A percentile compares a stretch with the other conserved stretches of the same genome.
These are phyloP conservation scores for Phytophthora nicotianae DNA, from an alignment of 352 stramenopile species.

Conservation along the genomic window DNA sequence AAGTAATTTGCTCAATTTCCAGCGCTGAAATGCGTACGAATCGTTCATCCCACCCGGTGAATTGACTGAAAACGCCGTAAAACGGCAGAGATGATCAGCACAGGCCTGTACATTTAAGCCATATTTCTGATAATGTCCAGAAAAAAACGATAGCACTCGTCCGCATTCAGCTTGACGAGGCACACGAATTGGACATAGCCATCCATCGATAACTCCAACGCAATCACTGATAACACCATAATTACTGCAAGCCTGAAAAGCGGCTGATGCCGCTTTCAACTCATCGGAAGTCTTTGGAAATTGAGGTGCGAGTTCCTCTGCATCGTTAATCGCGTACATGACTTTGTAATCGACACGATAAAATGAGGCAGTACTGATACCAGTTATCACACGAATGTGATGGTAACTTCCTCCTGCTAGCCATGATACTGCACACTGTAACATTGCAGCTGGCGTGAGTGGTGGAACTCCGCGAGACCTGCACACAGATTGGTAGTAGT, in stretches of 20 bases:
- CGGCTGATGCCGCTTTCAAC: neutral
- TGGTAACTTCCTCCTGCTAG: neutral
- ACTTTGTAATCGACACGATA: no score
- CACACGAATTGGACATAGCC: slow-evolving; percentile 14
- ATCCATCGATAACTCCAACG: slow-evolving; percentile 23
- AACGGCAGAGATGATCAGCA: neutral
- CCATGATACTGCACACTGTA: neutral
- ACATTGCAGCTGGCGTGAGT: no score
- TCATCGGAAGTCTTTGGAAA: slow-evolving; percentile 1
- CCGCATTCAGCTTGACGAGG: no score
- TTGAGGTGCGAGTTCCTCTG: neutral
- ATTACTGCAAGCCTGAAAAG: neutral
- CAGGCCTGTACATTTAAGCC: slow-evolving; percentile 18
- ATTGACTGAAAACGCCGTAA: slow-evolving; percentile 1
- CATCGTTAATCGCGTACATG: no score
- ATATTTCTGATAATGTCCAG: slow-evolving; percentile 21
- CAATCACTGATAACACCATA: neutral
- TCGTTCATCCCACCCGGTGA: slow-evolving; percentile 15
- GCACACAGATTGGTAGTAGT: no score
- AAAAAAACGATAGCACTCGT: slow-evolving; percentile 16
- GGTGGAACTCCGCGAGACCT: no score
- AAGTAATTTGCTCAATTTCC: neutral
- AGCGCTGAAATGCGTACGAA: neutral
- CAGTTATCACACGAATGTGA: neutral
- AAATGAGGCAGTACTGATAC: neutral